A percentile compares a stretch with the other conserved stretches of the same genome.
Conservation (phyloP, 2,329 filamentous ascomycete genomes). For the Penicillium sclerotigenum region DNA sequence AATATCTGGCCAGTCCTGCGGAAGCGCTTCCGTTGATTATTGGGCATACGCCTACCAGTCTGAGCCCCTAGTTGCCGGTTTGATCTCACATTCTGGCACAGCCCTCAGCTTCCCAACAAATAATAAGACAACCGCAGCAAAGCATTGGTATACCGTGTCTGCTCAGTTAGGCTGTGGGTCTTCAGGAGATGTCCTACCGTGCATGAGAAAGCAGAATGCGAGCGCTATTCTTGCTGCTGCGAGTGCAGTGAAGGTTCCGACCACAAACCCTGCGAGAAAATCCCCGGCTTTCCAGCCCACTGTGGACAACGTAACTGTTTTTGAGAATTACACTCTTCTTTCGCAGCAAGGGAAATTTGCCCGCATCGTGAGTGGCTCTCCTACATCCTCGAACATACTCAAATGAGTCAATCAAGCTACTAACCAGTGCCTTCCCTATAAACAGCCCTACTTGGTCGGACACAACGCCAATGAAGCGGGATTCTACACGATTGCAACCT, state of each 20-base stretch:
- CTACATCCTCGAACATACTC: not conserved
- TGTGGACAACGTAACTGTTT: constrained; percentile 42
- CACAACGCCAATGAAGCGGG: constrained; percentile 49
- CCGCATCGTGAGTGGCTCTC: not conserved
- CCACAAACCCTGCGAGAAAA: constrained; percentile 28
- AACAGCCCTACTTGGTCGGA: constrained; percentile 42
- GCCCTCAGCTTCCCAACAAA: constrained; percentile 47
- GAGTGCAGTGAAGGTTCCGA: constrained; percentile 32
- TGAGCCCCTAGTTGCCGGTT: constrained; percentile 37
- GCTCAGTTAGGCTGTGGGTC: constrained; percentile 37
- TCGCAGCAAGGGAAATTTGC: not conserved
- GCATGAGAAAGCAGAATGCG: constrained; percentile 40
- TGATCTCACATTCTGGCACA: constrained; percentile 39
- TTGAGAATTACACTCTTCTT: constrained; percentile 37
- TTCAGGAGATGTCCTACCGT: constrained; percentile 31
- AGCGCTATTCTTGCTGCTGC: constrained; percentile 39
- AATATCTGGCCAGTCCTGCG: constrained; percentile 49
- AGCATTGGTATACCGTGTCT: constrained; percentile 47
- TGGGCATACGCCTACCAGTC: constrained; percentile 32
- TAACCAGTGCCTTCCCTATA: not conserved
- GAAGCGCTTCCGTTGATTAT: constrained; percentile 31
- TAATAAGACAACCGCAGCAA: constrained; percentile 26
- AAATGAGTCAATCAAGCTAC: not conserved
- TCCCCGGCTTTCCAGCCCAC: constrained; percentile 43
- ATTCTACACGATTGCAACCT: constrained; percentile 48